Percentiles rank a stretch among this genome's conserved stretches.
phyloP scores from a whole-genome alignment of 805 yeast genomes.

The Middelhovenomyces tepae region DNA sequence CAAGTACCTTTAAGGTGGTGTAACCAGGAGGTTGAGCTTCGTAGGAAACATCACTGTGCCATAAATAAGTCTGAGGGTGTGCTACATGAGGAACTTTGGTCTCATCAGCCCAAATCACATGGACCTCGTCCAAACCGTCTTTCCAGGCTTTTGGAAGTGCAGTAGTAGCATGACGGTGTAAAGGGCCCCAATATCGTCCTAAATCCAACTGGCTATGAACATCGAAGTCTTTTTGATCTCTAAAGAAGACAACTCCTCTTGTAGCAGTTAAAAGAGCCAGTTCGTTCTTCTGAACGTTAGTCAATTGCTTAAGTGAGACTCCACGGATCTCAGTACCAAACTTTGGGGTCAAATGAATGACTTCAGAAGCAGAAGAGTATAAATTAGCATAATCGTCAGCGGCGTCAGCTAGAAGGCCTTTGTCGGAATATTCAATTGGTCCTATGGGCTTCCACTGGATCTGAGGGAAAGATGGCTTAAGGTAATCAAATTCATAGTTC shows the following conservation, averaged over 20 bases:
- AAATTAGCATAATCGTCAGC: slow-evolving; percentile 17
- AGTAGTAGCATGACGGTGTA: slow-evolving; percentile 41
- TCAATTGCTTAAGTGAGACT: slow-evolving; percentile 35
- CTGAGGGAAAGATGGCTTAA: slow-evolving; percentile 27
- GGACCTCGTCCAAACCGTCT: slow-evolving; percentile 37
- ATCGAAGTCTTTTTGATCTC: slow-evolving; percentile 48
- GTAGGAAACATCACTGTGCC: slow-evolving; percentile 74
- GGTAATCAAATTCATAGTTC: slow-evolving; percentile 21
- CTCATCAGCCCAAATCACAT: slow-evolving; percentile 24
- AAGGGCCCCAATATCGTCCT: slow-evolving; percentile 61
- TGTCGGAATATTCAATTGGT: slow-evolving; percentile 17
- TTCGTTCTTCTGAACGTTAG: slow-evolving; percentile 38
- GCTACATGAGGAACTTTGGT: slow-evolving; percentile 21
- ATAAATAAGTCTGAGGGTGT: slow-evolving; percentile 26
- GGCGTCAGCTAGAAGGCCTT: slow-evolving; percentile 25
- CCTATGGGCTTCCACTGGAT: slow-evolving; percentile 24
- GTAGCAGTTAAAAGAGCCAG: slow-evolving; percentile 39
- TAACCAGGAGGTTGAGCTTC: slow-evolving; percentile 62
- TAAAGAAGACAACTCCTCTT: slow-evolving; percentile 43
- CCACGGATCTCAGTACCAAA: slow-evolving; percentile 57
- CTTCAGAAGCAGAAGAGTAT: slow-evolving; percentile 21
- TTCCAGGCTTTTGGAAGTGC: slow-evolving; percentile 39
- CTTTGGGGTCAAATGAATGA: slow-evolving; percentile 51
- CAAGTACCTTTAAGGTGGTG: slow-evolving; percentile 30
- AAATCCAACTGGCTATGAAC: slow-evolving; percentile 48